Evolutionary conservation across 2,329 filamentous ascomycete species (phyloP), one percentile per base, ranked within the genome.

Genomic region (Diplodia seriata): DNA sequence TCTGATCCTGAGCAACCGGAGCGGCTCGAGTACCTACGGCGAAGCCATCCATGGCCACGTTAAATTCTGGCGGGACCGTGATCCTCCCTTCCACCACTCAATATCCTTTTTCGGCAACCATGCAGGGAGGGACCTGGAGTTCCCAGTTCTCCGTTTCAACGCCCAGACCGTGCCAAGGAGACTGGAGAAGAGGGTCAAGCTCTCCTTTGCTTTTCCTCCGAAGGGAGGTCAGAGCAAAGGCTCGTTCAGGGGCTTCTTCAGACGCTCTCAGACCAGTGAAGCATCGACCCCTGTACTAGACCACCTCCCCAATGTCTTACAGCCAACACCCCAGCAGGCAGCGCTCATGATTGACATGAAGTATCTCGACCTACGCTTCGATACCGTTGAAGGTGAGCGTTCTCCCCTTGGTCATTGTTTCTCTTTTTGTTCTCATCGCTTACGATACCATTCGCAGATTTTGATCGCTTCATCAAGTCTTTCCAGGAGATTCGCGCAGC

Each of bases 91-190:
- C 47, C 59, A 63, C 12, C 59, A 63, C 31, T 63, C 59, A 23
- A 47, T 63, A 50, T 63, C 59, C n/a, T 63, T 63, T 47, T 63
- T 63, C n/a, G 59, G 59, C 31, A 63, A 63, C 31, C 43, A 38
- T 5, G 29, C 31, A 11, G 20, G 20, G 31, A 63, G 31, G 18
- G 43, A 63, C 20, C 23, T 63, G 20, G 59, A 63, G 14, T 63
- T 63, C 26, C 59, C 59, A 29, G 31, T 63, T 51, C 59, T 63
- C 20, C 43, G 59, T 2, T 51, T 63, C 59, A 33, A 9, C 12
- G 9, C 29, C 43, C 59, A 51, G 20, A 23, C 31, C 12, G 14
- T 23, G 1, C 31, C 43, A 7, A 63, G 36, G n/a, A 63, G 47
- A 38, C 6, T 33, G 11, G 59, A 63, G 43, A 63, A 63, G 29